Base-by-base conservation (phyloP, 148 eudicot species). In the Spergularia marina region DNA sequence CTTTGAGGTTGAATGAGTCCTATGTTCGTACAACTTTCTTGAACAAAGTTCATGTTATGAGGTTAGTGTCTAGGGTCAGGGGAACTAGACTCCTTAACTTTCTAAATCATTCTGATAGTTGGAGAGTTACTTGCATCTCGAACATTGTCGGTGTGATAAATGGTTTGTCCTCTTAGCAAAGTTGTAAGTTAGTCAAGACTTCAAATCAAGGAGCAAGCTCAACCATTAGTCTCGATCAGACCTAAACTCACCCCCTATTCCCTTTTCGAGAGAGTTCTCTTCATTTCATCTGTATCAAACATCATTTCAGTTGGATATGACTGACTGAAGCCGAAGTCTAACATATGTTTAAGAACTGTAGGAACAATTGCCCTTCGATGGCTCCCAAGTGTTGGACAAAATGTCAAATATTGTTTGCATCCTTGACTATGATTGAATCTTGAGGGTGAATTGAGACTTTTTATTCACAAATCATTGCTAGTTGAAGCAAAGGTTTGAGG, bases 401-500 rank as follows among this genome's bases (percentile, higher is more conserved):
- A 20, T 1, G 77, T 75, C 64, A 54, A 65, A 75, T n/a, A 39
- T 75, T 54, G 73, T 25, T 68, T 68, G 21, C 47, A 41, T 10
- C 47, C 71, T 30, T 30, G 47, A 41, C 39, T 15, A 10, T 54
- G 25, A 34, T 20, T 20, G 18, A n/a, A 57, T 16, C 18, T 49
- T 41, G 34, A 57, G 67, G 58, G 20, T 68, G 73, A 18, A 51
- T 65, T 73, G 51, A 56, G 44, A 44, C 59, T 40, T 78, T 25
- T 20, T 47, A 41, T 12, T 13, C 34, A 4, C 30, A 53, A 74
- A 68, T 52, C 30, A 79, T 68, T 69, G 25, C 77, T 56, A 74
- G 58, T 67, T 68, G 18, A 51, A 74, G 77, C 64, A 60, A 20
- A 59, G 15, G 56, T 74, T 75, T 40, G 70, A 74, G 74, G 78